Evolutionary conservation across 768 basidiomycete genomes (phyloP).

Genomic region (Brasilioporus rufonigricans): DNA sequence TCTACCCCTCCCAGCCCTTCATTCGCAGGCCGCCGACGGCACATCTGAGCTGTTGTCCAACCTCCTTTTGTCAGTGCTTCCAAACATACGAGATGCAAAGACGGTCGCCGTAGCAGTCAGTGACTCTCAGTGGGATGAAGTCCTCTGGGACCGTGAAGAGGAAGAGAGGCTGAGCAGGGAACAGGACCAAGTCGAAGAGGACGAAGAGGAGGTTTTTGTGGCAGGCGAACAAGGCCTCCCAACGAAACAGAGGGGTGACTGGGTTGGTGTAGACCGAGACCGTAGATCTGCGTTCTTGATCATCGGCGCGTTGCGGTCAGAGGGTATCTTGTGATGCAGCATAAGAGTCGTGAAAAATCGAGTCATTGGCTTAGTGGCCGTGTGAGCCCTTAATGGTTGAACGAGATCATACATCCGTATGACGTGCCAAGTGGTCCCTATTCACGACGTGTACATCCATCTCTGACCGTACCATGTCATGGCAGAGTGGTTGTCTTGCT

Average conservation of each 20-base stretch:
- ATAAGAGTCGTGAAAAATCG: neutral
- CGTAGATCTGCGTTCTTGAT: conserved; percentile 77
- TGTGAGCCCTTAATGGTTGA: neutral
- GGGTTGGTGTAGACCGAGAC: conserved; percentile 78
- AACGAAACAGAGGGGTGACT: conserved; percentile 56
- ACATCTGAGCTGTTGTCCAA: conserved; percentile 75
- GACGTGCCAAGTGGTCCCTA: neutral
- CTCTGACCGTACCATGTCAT: conserved; percentile 25
- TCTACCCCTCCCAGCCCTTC: conserved; percentile 69
- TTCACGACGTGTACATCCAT: neutral
- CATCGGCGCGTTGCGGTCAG: conserved; percentile 70
- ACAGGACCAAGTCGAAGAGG: conserved; percentile 14
- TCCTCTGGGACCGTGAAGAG: conserved; percentile 72
- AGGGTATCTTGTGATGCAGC: conserved; percentile 53
- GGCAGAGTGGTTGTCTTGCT: conserved; percentile 14
- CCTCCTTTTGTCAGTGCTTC: conserved; percentile 70
- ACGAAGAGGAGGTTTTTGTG: conserved; percentile 56
- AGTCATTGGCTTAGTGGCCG: neutral
- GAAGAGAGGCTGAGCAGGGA: conserved; percentile 39
- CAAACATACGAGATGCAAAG: conserved; percentile 68
- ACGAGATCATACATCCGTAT: neutral
- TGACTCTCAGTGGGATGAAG: conserved; percentile 78
- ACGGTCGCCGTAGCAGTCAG: conserved; percentile 77
- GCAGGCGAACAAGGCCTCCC: conserved; percentile 56
- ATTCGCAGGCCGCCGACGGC: conserved; percentile 60